phyloP scores from a whole-genome alignment of 768 basidiomycete species.

The Hygrocybe punicea region DNA sequence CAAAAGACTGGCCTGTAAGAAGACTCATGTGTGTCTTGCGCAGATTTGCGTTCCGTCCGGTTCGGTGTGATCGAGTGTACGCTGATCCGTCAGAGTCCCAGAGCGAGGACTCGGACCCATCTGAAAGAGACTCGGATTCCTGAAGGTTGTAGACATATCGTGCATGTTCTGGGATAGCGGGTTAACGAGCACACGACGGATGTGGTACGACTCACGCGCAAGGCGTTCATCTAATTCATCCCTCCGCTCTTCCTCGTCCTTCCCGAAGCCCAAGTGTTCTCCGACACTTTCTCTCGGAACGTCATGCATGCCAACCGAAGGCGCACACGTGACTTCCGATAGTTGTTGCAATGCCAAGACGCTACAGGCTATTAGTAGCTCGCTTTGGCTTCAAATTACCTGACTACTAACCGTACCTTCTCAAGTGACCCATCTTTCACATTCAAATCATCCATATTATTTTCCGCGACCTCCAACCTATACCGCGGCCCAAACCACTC shows the following conservation, averaged over 20 bases:
- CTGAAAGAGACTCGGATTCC: constrained; percentile 47
- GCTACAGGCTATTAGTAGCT: neutral
- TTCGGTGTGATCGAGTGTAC: constrained; percentile 24
- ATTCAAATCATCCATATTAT: constrained; percentile 95
- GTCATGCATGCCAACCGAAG: constrained; percentile 82
- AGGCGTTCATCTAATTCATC: constrained; percentile 67
- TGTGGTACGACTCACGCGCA: constrained; percentile 68
- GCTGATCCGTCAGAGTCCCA: constrained; percentile 52
- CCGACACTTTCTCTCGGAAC: constrained; percentile 71
- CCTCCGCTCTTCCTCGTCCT: constrained; percentile 45
- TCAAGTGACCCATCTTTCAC: constrained; percentile 76
- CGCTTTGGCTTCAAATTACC: neutral
- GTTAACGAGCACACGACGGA: neutral
- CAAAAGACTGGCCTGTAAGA: constrained; percentile 56
- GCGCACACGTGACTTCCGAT: constrained; percentile 56
- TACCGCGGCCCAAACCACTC: constrained; percentile 98
- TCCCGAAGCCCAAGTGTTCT: constrained; percentile 56
- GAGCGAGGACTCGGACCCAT: constrained; percentile 38
- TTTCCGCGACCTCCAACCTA: constrained; percentile 83
- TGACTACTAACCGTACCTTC: constrained; percentile 60
- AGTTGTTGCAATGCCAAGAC: constrained; percentile 42
- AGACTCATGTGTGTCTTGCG: constrained; percentile 64
- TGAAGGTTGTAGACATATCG: constrained; percentile 62
- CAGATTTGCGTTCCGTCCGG: constrained; percentile 19
- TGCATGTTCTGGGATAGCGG: constrained; percentile 50